Percentiles rank a stretch among this genome's conserved stretches.
These are phyloP conservation scores for Ceratonia siliqua DNA, from an alignment of 306 rosid genomes.

Conservation along the genomic window DNA sequence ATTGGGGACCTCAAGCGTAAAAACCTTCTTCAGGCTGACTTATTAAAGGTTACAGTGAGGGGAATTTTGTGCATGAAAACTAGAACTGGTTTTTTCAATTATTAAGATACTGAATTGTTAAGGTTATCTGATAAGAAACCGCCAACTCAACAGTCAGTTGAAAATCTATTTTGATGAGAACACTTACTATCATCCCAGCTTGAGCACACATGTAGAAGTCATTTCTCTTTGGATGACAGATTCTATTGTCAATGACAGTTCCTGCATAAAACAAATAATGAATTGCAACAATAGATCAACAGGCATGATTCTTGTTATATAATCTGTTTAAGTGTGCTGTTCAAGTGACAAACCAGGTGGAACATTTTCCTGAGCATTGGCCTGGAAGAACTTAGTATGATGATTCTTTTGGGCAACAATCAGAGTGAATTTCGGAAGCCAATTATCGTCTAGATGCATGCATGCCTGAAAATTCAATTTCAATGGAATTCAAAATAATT, in stretches of 20 bases:
- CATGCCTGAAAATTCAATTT: conserved; percentile 41
- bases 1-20: too few species aligned
- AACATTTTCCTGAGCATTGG: conserved; percentile 27
- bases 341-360: conserved; percentile 38
- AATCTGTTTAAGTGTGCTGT: background rate
- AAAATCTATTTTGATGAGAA: background rate
- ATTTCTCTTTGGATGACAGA: conserved; percentile 40
- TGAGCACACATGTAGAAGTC: conserved; percentile 53
- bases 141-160: background rate
- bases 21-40: too few species aligned
- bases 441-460: conserved; percentile 21
- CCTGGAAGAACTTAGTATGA: conserved; percentile 43
- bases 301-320: background rate
- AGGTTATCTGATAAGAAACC: background rate
- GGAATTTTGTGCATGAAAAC: background rate
- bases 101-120: too few species aligned
- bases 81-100: background rate
- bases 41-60: background rate
- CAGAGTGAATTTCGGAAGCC: conserved; percentile 48
- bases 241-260: conserved; percentile 38
- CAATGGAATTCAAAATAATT: background rate
- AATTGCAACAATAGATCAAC: background rate
- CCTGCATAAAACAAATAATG: conserved; percentile 29
- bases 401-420: conserved; percentile 49
- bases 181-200: conserved; percentile 44